A percentile compares a stretch with the other conserved stretches of the same genome.
These are phyloP conservation scores for Calonectria multiphialidica DNA, from an alignment of 2,329 filamentous ascomycete species.

Conservation along the genomic window DNA sequence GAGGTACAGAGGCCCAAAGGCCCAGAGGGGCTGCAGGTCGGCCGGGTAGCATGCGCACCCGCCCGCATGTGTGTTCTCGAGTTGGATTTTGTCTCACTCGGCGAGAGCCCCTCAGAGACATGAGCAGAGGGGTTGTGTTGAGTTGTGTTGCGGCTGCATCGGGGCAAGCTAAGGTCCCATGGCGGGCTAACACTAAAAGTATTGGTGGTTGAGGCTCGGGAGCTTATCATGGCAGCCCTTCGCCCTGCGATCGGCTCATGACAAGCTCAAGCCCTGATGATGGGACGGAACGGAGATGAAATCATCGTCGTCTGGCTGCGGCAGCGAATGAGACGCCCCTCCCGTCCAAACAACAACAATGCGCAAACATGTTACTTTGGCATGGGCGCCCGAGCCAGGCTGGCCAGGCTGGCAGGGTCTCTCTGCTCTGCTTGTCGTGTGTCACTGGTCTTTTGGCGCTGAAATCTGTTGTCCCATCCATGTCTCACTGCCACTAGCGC, in stretches of 20 bases:
- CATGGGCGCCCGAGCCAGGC: background rate
- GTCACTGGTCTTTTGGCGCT: slow-evolving; percentile 13
- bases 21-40: slow-evolving; percentile 1
- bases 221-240: slow-evolving; percentile 14
- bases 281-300: slow-evolving; percentile 13
- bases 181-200: background rate
- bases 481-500: slow-evolving; percentile 44
- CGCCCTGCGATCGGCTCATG: background rate
- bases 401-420: slow-evolving; percentile 5
- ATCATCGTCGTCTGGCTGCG: background rate
- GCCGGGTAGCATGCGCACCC: slow-evolving; percentile 14
- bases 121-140: background rate
- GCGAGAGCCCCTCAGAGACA: background rate
- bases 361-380: slow-evolving; percentile 10
- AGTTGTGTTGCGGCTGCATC: slow-evolving; percentile 13
- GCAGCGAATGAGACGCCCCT: background rate
- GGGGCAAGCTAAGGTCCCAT: slow-evolving; percentile 9
- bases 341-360: slow-evolving; percentile 7
- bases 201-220: slow-evolving; percentile 5
- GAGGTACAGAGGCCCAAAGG: background rate
- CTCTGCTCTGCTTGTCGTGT: slow-evolving; percentile 16
- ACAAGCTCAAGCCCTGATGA: slow-evolving; percentile 9
- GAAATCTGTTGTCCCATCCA: slow-evolving; percentile 37
- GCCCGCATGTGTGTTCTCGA: slow-evolving; percentile 8
- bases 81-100: slow-evolving; percentile 16